These are phyloP conservation scores for Pycnococcus provasolii DNA, from an alignment of 139 green algal species.

Conservation along the genomic window DNA sequence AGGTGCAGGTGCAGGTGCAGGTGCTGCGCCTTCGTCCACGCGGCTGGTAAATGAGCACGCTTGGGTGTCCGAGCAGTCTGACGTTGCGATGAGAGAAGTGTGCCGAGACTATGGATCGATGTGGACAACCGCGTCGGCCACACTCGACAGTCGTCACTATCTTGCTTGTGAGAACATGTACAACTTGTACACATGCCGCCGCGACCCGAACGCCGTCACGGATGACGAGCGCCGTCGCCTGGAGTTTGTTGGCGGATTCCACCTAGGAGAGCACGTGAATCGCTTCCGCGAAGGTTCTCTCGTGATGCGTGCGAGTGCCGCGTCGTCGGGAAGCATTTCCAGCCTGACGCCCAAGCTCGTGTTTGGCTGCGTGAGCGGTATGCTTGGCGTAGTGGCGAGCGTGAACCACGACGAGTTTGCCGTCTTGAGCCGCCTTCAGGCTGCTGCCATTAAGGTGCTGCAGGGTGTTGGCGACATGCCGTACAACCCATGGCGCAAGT, in stretches of 20 bases:
- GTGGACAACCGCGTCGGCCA: no score
- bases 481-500: conserved; percentile 69
- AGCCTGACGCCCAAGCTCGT: conserved; percentile 51
- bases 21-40: no score
- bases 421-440: conserved; percentile 60
- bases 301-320: conserved; percentile 65
- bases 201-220: conserved; percentile 59
- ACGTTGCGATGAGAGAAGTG: no score
- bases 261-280: conserved; percentile 90
- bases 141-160: no score
- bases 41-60: no score
- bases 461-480: conserved; percentile 78
- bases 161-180: conserved; percentile 41
- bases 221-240: conserved; percentile 78
- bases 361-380: conserved; percentile 77
- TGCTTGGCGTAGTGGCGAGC: conserved; percentile 75
- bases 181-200: conserved; percentile 74
- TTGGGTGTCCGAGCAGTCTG: no score
- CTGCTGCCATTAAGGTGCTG: conserved; percentile 35
- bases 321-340: conserved; percentile 35
- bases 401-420: conserved; percentile 58
- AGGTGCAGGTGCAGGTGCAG: no score
- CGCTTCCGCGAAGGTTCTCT: conserved; percentile 71
- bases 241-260: conserved; percentile 72
- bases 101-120: no score